Base-by-base conservation (phyloP, 192 early-diverging fungal species). In the Thamnidium elegans region DNA sequence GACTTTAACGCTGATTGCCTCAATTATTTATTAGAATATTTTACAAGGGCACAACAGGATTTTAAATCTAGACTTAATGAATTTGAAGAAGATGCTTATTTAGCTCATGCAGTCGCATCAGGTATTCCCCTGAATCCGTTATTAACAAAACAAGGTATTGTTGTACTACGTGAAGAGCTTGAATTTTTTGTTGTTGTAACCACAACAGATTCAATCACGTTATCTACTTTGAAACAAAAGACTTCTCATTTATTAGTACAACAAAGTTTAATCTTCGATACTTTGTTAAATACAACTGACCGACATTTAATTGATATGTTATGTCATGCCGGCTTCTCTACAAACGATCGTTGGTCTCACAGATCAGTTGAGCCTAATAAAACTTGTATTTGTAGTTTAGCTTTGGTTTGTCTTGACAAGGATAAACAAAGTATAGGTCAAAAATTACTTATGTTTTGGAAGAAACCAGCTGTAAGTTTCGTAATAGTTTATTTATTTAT, bases 281-380 rank as follows among this genome's bases (percentile, higher is more conserved):
- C 90, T 19, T 70, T 92, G 9, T 86, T 89, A 58, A 81, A 87
- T 17, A 90, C 88, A 44, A 15, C 8, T 8, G 84, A 92, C 62
- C 90, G 89, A 69, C 90, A 92, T 79, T 78, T 92, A 26, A 90
- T 92, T 42, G 89, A 90, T 62, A 89, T 92, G 86, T 80, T 92
- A 31, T 90, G 89, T 65, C 78, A 89, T 47, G 87, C 88, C 44
- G 90, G 89, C 15, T 92, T 92, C 62, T 79, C 86, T 23, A 74
- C 81, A 42, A 78, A 86, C 34, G 88, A 87, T 47, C 73, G 81
- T 43, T 92, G 90, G 90, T 86, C 85, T 1, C 89, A 89, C 67
- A 84, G 90, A 34, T 80, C 81, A 39, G 75, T 82, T 26, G 89
- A 92, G 68, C 90, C 90, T 6, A 72, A 78, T 36, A 79, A 78